Evolutionary conservation across 768 basidiomycete genomes (phyloP), one percentile per base, ranked within the genome.

Genomic region (Kwoniella pini): DNA sequence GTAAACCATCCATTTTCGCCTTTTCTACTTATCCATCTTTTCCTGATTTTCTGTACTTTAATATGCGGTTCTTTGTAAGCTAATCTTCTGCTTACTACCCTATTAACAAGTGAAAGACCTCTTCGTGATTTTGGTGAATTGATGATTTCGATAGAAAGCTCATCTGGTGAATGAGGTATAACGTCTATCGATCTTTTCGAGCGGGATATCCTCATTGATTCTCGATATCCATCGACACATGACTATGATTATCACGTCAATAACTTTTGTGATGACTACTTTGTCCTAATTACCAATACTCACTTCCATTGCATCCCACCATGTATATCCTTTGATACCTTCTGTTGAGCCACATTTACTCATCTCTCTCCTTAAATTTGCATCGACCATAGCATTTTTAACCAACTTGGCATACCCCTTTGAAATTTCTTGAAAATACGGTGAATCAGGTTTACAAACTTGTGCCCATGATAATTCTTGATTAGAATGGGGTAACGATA

Each of bases 231-330:
- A 36, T 77, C 75, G 7, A 79, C 78, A 62, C 78, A 79, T 49
- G 66, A 59, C 74, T 79, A 54, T 22, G n/a, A n/a, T n/a, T n/a
- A n/a, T n/a, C n/a, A n/a, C n/a, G n/a, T n/a, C n/a, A n/a, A n/a
- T n/a, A n/a, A n/a, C n/a, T n/a, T n/a, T n/a, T n/a, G n/a, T n/a
- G n/a, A n/a, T n/a, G n/a, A n/a, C n/a, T n/a, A n/a, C n/a, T n/a
- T n/a, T n/a, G n/a, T n/a, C n/a, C n/a, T n/a, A n/a, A n/a, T n/a
- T n/a, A n/a, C n/a, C n/a, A 12, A 17, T 21, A 68, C 71, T 51
- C 52, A 79, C 76, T 67, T 79, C 78, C 74, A 77, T 77, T 0
- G 76, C 76, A 62, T 72, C 76, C 74, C 76, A 75, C 78, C 78
- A 79, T 4, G 77, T 79, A 30, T 68, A 73, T 22, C 78, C 76